Conservation (phyloP, 169 alveolate genomes). For the Plasmodium blacklocki region DNA sequence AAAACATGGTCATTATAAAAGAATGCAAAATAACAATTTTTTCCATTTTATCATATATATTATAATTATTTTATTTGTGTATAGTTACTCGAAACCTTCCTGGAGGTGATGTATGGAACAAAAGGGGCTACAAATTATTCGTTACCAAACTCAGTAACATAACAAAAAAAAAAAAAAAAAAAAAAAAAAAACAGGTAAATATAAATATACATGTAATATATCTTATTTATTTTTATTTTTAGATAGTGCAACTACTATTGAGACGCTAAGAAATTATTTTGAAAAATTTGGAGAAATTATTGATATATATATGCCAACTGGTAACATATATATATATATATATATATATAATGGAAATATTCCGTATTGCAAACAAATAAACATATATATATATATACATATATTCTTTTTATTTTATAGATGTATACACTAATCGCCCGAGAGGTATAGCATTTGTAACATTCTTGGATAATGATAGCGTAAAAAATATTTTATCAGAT, state of each 20-base stretch:
- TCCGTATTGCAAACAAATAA: neutral
- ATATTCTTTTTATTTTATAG: neutral
- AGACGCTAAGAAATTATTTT: conserved; percentile 49
- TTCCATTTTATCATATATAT: neutral
- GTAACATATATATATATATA: conserved; percentile 14
- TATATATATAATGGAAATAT: neutral
- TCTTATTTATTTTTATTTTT: neutral
- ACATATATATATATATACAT: neutral
- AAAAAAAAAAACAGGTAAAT: neutral
- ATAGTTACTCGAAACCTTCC: conserved; percentile 41
- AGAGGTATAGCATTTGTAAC: conserved; percentile 67
- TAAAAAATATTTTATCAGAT: conserved; percentile 52
- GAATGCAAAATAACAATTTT: too few species aligned
- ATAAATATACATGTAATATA: neutral
- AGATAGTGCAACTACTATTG: conserved; percentile 66
- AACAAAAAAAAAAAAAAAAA: neutral
- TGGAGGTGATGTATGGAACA: conserved; percentile 71
- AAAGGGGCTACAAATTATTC: conserved; percentile 55
- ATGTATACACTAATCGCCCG: conserved; percentile 57
- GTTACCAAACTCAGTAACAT: conserved; percentile 61
- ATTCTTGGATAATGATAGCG: conserved; percentile 55
- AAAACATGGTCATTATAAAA: neutral
- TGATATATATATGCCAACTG: conserved; percentile 69
- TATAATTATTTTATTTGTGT: neutral
- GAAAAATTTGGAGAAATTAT: conserved; percentile 54